Conservation (phyloP, 2,329 filamentous ascomycete species). For the Hymenoscyphus linearis region DNA sequence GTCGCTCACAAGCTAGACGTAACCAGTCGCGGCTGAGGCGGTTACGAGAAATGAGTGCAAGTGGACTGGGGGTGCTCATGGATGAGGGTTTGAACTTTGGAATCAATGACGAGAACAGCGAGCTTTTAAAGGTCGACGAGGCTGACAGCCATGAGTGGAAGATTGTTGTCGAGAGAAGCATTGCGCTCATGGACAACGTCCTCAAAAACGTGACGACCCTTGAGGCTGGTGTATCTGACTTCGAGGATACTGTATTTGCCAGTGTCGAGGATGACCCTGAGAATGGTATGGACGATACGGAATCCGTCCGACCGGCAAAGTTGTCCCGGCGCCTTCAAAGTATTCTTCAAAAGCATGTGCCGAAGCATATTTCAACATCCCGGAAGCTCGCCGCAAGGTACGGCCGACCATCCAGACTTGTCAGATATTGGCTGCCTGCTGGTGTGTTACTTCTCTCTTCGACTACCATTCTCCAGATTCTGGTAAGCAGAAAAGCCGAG, state of each 20-base stretch:
- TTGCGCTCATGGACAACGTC: slow-evolving; percentile 81
- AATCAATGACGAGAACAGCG: slow-evolving; percentile 50
- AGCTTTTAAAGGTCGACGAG: slow-evolving; percentile 40
- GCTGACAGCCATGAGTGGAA: slow-evolving; percentile 55
- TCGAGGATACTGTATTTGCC: slow-evolving; percentile 60
- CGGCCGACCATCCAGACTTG: slow-evolving; percentile 67
- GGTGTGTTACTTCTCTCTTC: slow-evolving; percentile 70
- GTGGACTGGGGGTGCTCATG: slow-evolving; percentile 79
- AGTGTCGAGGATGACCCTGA: slow-evolving; percentile 58
- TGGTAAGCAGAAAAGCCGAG: slow-evolving; percentile 69
- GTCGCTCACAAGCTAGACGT: slow-evolving; percentile 65
- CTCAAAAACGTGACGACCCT: slow-evolving; percentile 64
- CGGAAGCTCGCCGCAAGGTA: slow-evolving; percentile 53
- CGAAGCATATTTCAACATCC: slow-evolving; percentile 57
- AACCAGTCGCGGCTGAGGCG: slow-evolving; percentile 69
- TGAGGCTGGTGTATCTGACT: slow-evolving; percentile 56
- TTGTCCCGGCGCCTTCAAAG: slow-evolving; percentile 62
- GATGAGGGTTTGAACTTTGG: slow-evolving; percentile 75
- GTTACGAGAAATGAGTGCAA: slow-evolving; percentile 75
- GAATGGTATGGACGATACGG: slow-evolving; percentile 38
- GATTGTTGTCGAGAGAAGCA: slow-evolving; percentile 70
- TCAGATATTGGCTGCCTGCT: slow-evolving; percentile 86
- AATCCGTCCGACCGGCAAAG: slow-evolving; percentile 41
- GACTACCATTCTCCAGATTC: slow-evolving; percentile 75
- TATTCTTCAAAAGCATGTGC: slow-evolving; percentile 65